Conservation (phyloP, 352 stramenopile genomes). For the Phytophthora rubi region DNA sequence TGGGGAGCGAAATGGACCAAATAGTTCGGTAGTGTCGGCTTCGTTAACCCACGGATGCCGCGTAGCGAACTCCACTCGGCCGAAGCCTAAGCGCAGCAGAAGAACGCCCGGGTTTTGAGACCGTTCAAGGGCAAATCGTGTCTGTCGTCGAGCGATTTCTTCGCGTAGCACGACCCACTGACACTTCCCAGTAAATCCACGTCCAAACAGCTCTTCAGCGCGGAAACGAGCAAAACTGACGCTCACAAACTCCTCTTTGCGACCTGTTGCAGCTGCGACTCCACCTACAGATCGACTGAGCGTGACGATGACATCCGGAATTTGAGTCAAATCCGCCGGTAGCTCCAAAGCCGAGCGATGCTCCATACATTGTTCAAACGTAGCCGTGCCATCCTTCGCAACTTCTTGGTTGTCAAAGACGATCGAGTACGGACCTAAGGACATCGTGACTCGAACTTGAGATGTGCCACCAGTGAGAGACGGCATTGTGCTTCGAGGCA, state of each 20-base stretch:
- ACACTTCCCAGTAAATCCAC: constrained; percentile 49
- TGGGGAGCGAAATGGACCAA: constrained; percentile 53
- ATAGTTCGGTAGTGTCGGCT: constrained; percentile 43
- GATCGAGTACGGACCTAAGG: constrained; percentile 52
- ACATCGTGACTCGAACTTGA: constrained; percentile 57
- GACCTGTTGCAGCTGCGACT: constrained; percentile 12
- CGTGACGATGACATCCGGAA: constrained; percentile 73
- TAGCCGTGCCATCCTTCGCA: constrained; percentile 48
- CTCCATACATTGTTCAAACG: constrained; percentile 61
- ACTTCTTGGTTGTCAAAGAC: constrained; percentile 63
- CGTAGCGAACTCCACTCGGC: constrained; percentile 67
- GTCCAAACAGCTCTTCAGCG: constrained; percentile 45
- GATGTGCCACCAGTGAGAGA: constrained; percentile 24
- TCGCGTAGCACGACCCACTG: constrained; percentile 69
- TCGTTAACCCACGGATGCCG: constrained; percentile 51
- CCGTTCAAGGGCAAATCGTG: constrained; percentile 57
- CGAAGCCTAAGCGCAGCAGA: constrained; percentile 69
- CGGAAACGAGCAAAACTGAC: constrained; percentile 60
- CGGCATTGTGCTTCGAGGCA: constrained; percentile 35
- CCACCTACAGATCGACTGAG: constrained; percentile 55
- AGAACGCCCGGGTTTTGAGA: constrained; percentile 58
- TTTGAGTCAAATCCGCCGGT: constrained; percentile 69
- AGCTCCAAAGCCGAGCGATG: constrained; percentile 53
- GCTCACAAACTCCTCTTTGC: constrained; percentile 67
- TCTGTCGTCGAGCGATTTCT: constrained; percentile 66